These are phyloP conservation scores for Capniomyces stellatus DNA, from an alignment of 371 early-diverging fungal species.

Conservation along the genomic window DNA sequence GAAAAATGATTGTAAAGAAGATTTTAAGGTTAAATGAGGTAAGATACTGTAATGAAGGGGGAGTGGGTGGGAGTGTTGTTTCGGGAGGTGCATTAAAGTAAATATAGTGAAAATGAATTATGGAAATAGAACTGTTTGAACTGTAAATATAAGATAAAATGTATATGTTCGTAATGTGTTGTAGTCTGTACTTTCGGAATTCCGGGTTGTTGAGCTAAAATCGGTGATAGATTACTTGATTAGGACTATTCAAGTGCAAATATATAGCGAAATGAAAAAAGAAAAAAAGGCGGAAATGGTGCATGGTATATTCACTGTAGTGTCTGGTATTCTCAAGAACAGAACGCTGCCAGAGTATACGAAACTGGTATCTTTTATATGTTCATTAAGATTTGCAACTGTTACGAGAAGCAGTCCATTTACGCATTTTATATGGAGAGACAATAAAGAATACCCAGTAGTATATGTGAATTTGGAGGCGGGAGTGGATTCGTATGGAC, in stretches of 20 bases:
- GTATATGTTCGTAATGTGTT: too few relatives aligned
- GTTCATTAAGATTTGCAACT: not conserved
- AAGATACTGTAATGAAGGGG: too few relatives aligned
- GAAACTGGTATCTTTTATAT: not conserved
- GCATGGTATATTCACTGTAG: not conserved
- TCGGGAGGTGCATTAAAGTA: too few relatives aligned
- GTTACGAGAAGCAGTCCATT: not conserved
- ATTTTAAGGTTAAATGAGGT: too few relatives aligned
- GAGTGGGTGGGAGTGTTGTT: too few relatives aligned
- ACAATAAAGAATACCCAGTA: not conserved
- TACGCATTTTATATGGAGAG: conserved; percentile 1
- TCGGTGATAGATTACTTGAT: not conserved
- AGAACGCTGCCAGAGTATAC: not conserved
- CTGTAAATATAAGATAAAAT: too few relatives aligned
- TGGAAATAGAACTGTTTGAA: too few relatives aligned
- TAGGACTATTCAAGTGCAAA: not conserved
- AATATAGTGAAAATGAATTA: too few relatives aligned
- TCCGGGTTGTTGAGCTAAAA: not conserved
- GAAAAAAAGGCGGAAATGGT: not conserved
- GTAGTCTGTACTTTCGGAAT: too few relatives aligned
- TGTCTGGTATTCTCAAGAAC: not conserved
- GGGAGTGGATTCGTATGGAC: not conserved
- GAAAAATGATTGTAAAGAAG: too few relatives aligned
- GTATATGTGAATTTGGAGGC: not conserved
- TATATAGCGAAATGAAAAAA: not conserved